A percentile compares a stretch with the other conserved stretches of the same genome.
phyloP scores from a whole-genome alignment of 2,329 filamentous ascomycete genomes.

The Aspergillus sp. region DNA sequence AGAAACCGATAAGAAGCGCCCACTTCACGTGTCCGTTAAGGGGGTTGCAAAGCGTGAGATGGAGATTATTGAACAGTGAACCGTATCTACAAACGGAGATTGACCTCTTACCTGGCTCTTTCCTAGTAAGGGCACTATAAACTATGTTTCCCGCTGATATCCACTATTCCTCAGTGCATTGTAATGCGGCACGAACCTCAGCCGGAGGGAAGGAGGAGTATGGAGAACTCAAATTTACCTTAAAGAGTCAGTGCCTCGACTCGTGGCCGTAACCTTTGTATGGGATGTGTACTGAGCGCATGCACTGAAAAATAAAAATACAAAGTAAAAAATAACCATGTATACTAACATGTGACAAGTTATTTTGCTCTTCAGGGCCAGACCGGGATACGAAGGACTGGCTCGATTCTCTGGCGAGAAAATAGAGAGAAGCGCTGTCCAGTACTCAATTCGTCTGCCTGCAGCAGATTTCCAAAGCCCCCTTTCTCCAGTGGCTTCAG shows the following conservation, averaged over 20 bases:
- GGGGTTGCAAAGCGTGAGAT: neutral
- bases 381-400: neutral
- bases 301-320: neutral
- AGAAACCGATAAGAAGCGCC: conserved; percentile 15
- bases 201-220: neutral
- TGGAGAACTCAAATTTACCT: neutral
- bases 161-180: neutral
- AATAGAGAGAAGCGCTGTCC: neutral
- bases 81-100: neutral
- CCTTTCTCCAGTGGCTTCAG: conserved; percentile 3
- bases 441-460: conserved; percentile 20
- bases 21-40: conserved; percentile 14
- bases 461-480: conserved; percentile 14
- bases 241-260: neutral
- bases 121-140: neutral
- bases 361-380: neutral
- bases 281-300: neutral
- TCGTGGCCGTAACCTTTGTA: neutral
- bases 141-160: neutral
- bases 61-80: neutral
- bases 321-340: too few relatives aligned
- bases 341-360: neutral
- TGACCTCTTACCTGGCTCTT: neutral
- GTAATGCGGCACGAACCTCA: neutral
- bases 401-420: neutral